These are phyloP conservation scores for Backusella sp. DNA, from an alignment of 192 early-diverging fungal genomes.

Conservation along the genomic window DNA sequence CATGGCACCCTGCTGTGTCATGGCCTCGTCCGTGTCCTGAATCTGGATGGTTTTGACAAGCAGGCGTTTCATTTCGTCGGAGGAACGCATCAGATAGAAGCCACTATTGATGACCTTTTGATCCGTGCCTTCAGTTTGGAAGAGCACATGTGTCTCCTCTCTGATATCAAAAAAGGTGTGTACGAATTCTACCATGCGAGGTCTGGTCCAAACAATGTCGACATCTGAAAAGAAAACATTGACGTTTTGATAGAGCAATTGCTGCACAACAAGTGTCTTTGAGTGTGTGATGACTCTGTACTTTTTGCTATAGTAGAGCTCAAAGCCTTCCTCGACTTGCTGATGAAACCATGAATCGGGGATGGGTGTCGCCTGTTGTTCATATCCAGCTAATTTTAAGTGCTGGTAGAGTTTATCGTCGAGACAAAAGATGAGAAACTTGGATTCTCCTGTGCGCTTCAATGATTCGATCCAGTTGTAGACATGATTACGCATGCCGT, in stretches of 20 bases:
- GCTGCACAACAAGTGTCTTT: slow-evolving; percentile 27
- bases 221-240: slow-evolving; percentile 32
- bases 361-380: slow-evolving; percentile 15
- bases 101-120: slow-evolving; percentile 18
- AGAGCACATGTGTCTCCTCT: slow-evolving; percentile 17
- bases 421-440: slow-evolving; percentile 26
- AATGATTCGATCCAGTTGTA: slow-evolving; percentile 36
- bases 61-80: slow-evolving; percentile 12
- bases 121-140: slow-evolving; percentile 17
- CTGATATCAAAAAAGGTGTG: slow-evolving; percentile 15
- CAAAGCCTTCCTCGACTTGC: not conserved
- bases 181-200: slow-evolving; percentile 14
- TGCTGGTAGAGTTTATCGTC: slow-evolving; percentile 16
- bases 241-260: slow-evolving; percentile 25
- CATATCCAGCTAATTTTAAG: slow-evolving; percentile 15
- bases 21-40: slow-evolving; percentile 13
- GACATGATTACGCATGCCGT: slow-evolving; percentile 21
- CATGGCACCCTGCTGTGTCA: slow-evolving; percentile 27
- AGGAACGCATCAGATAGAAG: slow-evolving; percentile 33
- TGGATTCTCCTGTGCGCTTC: slow-evolving; percentile 8
- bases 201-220: slow-evolving; percentile 24
- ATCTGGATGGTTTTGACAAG: slow-evolving; percentile 21
- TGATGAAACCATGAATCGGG: slow-evolving; percentile 28
- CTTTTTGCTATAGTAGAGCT: not conserved
- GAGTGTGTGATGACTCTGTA: slow-evolving; percentile 24